Evolutionary conservation across 2,329 filamentous ascomycete genomes (phyloP), one percentile per base, ranked within the genome.

Genomic region (Neurospora sp.): DNA sequence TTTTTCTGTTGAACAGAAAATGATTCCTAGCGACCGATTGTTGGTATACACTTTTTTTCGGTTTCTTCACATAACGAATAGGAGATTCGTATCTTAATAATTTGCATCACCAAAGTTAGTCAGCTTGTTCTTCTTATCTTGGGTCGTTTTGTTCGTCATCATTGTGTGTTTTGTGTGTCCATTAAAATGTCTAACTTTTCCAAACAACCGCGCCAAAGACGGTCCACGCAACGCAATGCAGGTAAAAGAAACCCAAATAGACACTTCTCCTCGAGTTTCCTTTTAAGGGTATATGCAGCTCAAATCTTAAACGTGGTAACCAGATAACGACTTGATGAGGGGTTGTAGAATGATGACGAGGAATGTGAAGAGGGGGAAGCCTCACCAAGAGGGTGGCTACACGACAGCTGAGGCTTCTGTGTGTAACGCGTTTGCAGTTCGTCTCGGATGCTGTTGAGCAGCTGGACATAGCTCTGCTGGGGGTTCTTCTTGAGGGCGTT

Each of bases 381-480:
- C 89, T 83, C 89, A 97, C 95, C 93, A 80, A 99, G 84, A 69
- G 96, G 96, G 81, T 99, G 96, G 81, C 94, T 97, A 83, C 93
- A 96, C 78, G 94, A 98, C 75, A 99, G 84, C 84, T 99, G 96
- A 70, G 96, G 96, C 84, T 97, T 97, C 83, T 99, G 96, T 11
- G 87, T 87, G 79, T 99, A 99, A 78, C 95, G 95, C 67, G 88
- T 89, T 72, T 92, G 83, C 72, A 99, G 85, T 81, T 98, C 93
- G 75, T 97, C 94, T 73, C 96, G 91, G 77, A 99, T 97, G 81
- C 91, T 97, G 85, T 97, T 98, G 76, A 99, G 87, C 72, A 99
- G 84, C 83, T 97, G 91, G 68, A 99, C 94, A 78, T 99, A 99
- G 83, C 93, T 97, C 84, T 99, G 96, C 78, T 97, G 93, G 0